These are phyloP conservation scores for Aspergillus piperis DNA, from an alignment of 2,329 filamentous ascomycete species.

Conservation along the genomic window DNA sequence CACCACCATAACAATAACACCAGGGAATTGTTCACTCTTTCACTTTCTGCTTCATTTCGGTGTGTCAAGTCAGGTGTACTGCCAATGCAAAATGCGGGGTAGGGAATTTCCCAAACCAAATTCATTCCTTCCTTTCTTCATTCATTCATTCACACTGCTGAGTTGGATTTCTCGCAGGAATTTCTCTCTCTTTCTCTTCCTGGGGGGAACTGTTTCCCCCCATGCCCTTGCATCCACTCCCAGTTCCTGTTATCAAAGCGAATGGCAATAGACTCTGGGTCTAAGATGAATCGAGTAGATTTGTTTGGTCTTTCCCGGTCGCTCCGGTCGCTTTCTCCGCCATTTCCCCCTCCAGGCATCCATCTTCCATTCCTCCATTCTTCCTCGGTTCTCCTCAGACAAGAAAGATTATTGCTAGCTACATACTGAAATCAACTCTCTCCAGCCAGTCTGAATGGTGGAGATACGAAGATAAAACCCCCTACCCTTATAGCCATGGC, in stretches of 20 bases:
- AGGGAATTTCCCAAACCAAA: conserved; percentile 4
- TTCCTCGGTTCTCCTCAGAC: no score
- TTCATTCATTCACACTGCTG: neutral
- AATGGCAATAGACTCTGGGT: no score
- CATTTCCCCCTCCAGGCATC: neutral
- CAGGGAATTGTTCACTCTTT: neutral
- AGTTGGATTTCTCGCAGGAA: no score
- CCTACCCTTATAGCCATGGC: neutral
- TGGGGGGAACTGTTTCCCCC: no score
- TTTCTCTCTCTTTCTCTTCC: no score
- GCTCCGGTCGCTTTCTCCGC: no score
- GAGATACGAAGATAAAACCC: neutral
- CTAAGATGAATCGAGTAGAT: no score
- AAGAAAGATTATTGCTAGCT: no score
- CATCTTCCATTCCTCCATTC: neutral
- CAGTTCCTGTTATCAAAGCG: no score
- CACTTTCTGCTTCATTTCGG: neutral
- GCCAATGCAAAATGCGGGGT: conserved; percentile 31
- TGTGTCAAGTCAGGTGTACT: neutral
- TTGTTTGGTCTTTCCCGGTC: no score
- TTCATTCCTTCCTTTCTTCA: neutral
- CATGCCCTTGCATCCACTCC: no score
- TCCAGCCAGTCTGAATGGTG: neutral
- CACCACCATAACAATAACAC: neutral
- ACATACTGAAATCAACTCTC: neutral